Percentiles rank a stretch among this genome's conserved stretches.
Evolutionary conservation across 1,284 basidiomycete species (phyloP).

Genomic region (Moesziomyces parantarcticus): DNA sequence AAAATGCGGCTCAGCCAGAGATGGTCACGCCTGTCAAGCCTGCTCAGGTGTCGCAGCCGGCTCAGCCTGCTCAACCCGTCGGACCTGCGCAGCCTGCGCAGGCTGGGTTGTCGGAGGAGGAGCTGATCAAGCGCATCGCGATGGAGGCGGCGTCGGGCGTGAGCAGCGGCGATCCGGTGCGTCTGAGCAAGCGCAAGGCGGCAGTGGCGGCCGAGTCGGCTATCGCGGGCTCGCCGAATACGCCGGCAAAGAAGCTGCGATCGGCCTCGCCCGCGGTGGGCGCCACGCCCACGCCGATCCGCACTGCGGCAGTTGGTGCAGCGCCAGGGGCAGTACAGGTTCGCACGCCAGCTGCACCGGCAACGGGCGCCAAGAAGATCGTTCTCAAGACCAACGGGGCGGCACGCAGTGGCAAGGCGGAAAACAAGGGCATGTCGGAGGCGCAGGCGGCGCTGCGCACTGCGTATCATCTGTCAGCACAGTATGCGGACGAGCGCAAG

Average conservation of each 20-base stretch:
- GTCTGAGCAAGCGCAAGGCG: constrained; percentile 44
- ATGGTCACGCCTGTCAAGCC: neutral
- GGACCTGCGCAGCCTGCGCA: neutral
- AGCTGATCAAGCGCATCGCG: constrained; percentile 33
- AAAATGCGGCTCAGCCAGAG: neutral
- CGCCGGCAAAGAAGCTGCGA: constrained; percentile 26
- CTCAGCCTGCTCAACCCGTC: neutral
- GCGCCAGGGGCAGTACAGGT: constrained; percentile 7
- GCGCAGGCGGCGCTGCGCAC: constrained; percentile 16
- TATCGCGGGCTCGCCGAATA: constrained; percentile 18
- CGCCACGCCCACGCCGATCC: constrained; percentile 1
- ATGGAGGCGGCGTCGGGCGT: constrained; percentile 28
- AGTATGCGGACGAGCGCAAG: constrained; percentile 27
- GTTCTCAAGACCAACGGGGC: constrained; percentile 16
- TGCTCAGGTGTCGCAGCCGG: constrained; percentile 1
- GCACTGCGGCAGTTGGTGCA: constrained; percentile 2
- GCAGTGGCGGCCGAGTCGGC: constrained; percentile 44
- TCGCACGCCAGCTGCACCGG: neutral
- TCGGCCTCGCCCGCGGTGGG: constrained; percentile 11
- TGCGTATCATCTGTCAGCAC: constrained; percentile 26
- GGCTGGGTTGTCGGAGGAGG: constrained; percentile 23
- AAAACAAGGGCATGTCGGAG: constrained; percentile 1
- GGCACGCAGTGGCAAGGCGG: constrained; percentile 1
- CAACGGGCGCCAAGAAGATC: constrained; percentile 10
- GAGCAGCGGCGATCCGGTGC: constrained; percentile 21